Evolutionary conservation across 768 basidiomycete genomes (phyloP), one percentile per base, ranked within the genome.

Genomic region (Leccinum rimulosum): DNA sequence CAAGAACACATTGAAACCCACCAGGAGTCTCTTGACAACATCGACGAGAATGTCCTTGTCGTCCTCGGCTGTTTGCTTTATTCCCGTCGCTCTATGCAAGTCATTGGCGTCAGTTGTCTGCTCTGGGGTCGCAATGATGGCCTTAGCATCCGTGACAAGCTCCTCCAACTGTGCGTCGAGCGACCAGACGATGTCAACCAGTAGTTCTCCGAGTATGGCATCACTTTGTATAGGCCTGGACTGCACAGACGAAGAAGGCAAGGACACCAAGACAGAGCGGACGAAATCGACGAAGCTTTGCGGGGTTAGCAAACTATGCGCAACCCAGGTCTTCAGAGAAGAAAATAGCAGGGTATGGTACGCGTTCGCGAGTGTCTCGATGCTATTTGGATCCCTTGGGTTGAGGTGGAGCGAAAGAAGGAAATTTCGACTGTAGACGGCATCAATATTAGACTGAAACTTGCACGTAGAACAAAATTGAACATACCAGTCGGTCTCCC

Each of bases 111-210:
- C 58, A 14, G 54, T 15, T 30, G 58, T 50, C 8, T 65, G 65
- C 54, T 71, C 75, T 67, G 60, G 64, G 27, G 72, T 69, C 36
- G 74, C 68, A 49, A 82, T 65, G 48, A 77, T 65, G 30, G 68
- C 59, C 69, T 82, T 84, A 49, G 80, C 79, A 63, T 91, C 88
- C 14, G 73, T 70, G 36, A 87, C 63, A 30, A 85, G 71, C 66
- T 92, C 91, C 58, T 94, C 92, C 59, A 93, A 71, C 62, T 88
- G 84, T 38, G 83, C 78, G 73, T 94, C 93, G 49, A 90, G 71
- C 19, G 90, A 82, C 93, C 93, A 95, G 49, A 92, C 78, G 66
- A 89, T 79, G 69, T 95, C 93, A 22, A 95, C 81, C 3, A 94
- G 75, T 50, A 84, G 72, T 64, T 92, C 90, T 11, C 87, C 86